Evolutionary conservation across 2,329 filamentous ascomycete species (phyloP).

Genomic region (Pseudocercospora macadamiae): DNA sequence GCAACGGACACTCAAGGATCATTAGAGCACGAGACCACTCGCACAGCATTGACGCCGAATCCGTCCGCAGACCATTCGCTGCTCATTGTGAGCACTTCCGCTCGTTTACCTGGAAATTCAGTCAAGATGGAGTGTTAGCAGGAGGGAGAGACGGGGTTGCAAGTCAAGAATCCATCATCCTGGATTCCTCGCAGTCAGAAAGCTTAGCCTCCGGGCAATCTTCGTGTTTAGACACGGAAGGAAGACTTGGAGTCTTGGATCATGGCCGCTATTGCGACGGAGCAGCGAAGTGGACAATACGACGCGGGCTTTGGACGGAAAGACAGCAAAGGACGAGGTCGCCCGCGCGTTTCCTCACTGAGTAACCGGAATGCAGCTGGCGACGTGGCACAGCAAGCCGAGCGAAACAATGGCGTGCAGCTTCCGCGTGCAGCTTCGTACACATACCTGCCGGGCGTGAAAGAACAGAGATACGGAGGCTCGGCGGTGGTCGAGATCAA

Average conservation of each 20-base stretch:
- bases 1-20: background rate
- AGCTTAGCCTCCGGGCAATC: conserved; percentile 9
- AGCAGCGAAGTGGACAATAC: conserved; percentile 23
- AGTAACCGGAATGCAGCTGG: conserved; percentile 16
- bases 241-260: background rate
- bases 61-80: background rate
- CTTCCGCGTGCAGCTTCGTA: conserved; percentile 62
- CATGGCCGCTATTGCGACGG: conserved; percentile 30
- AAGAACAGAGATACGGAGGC: conserved; percentile 32
- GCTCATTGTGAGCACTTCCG: conserved; percentile 6
- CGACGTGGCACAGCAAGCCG: conserved; percentile 20
- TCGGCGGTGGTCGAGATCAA: conserved; percentile 45
- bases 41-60: background rate
- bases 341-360: conserved; percentile 14
- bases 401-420: conserved; percentile 22
- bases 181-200: conserved; percentile 1
- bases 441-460: conserved; percentile 53
- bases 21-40: conserved; percentile 3
- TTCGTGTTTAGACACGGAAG: background rate
- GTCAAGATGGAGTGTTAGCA: background rate
- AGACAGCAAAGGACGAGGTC: conserved; percentile 17
- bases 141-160: background rate
- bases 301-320: conserved; percentile 15
- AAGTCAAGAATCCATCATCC: background rate
- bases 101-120: background rate